These are phyloP conservation scores for Austroboletus festivus DNA, from an alignment of 768 basidiomycete genomes.

Conservation along the genomic window DNA sequence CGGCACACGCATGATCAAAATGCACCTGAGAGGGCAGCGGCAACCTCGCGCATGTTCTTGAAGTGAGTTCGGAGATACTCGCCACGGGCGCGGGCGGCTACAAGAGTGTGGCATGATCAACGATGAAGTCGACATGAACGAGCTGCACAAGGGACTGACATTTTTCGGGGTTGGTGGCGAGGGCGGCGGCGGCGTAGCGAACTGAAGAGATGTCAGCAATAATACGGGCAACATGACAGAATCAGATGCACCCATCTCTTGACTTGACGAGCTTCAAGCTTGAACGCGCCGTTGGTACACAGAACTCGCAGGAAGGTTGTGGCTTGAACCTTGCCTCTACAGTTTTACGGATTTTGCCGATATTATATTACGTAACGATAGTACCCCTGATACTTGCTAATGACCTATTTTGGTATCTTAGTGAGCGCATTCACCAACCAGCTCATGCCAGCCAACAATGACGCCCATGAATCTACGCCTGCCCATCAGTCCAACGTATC, in stretches of 20 bases:
- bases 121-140: slow-evolving; percentile 8
- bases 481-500: slow-evolving; percentile 28
- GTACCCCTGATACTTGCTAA: no score
- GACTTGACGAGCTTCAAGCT: slow-evolving; percentile 43
- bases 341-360: slow-evolving; percentile 31
- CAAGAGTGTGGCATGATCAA: slow-evolving; percentile 9
- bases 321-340: slow-evolving; percentile 32
- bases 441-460: slow-evolving; percentile 30
- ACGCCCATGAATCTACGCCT: slow-evolving; percentile 21
- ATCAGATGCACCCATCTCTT: slow-evolving; percentile 62
- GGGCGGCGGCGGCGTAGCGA: slow-evolving; percentile 88
- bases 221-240: slow-evolving; percentile 12
- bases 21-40: slow-evolving; percentile 86
- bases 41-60: slow-evolving; percentile 99
- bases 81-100: slow-evolving; percentile 89
- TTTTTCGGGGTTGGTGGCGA: slow-evolving; percentile 93
- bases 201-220: slow-evolving; percentile 46
- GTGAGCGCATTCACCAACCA: no score
- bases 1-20: slow-evolving; percentile 6
- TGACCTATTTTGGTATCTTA: no score
- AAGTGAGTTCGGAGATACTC: slow-evolving; percentile 99
- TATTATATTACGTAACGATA: no score
- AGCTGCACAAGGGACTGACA: slow-evolving; percentile 48
- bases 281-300: no score
- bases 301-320: slow-evolving; percentile 37